Percentiles rank a stretch among this genome's conserved stretches.
phyloP scores from a whole-genome alignment of 176 grass and related monocot species.

The Aechmea fasciata region DNA sequence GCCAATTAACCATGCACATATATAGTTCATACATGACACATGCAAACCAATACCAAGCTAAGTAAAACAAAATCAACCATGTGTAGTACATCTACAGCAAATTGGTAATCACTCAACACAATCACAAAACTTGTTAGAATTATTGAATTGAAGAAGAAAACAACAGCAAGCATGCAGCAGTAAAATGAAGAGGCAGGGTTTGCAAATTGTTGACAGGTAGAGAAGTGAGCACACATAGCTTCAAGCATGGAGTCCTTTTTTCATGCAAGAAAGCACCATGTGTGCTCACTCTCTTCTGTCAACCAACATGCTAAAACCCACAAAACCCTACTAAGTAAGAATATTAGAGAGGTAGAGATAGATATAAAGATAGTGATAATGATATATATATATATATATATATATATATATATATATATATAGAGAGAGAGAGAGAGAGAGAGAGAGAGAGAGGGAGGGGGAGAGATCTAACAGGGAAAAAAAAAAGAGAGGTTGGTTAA shows the following conservation, averaged over 20 bases:
- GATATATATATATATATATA: neutral
- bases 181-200: slow-evolving; percentile 7
- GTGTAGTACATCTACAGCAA: too few relatives aligned
- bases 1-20: too few relatives aligned
- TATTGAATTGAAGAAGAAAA: too few relatives aligned
- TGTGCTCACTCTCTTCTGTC: slow-evolving; percentile 77
- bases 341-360: too few relatives aligned
- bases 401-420: too few relatives aligned
- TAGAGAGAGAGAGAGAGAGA: neutral
- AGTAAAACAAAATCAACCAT: too few relatives aligned
- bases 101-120: too few relatives aligned
- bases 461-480: neutral
- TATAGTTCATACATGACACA: too few relatives aligned
- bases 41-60: too few relatives aligned
- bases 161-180: too few relatives aligned
- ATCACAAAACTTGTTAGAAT: too few relatives aligned
- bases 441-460: neutral
- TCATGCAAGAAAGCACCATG: slow-evolving; percentile 72
- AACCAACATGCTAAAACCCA: neutral
- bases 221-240: slow-evolving; percentile 69
- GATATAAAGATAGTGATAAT: neutral
- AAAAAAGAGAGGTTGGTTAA: slow-evolving; percentile 19
- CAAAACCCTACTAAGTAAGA: too few relatives aligned
- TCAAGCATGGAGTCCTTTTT: slow-evolving; percentile 39
- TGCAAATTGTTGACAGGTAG: slow-evolving; percentile 48